These are phyloP conservation scores for Conticribra weissflogii DNA, from an alignment of 108 stramenopile genomes.

Conservation along the genomic window DNA sequence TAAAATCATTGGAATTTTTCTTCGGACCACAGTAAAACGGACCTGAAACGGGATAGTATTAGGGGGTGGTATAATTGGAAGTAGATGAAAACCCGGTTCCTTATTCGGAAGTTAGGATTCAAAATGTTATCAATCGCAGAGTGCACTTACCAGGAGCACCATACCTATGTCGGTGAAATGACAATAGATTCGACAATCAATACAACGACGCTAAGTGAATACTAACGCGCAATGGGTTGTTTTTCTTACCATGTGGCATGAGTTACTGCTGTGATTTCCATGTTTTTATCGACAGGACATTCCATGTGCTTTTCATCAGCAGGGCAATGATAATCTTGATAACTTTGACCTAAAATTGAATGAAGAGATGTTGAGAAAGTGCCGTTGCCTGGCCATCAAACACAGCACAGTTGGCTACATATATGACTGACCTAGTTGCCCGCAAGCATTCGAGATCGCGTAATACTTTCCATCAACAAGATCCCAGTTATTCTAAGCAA, in stretches of 20 bases:
- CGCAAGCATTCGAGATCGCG: neutral
- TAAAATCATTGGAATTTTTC: constrained; percentile 2
- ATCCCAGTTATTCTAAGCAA: constrained; percentile 44
- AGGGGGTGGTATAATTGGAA: neutral
- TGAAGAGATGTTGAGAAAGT: neutral
- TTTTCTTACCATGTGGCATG: constrained; percentile 48
- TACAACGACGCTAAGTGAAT: neutral
- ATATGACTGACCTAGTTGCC: neutral
- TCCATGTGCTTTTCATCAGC: constrained; percentile 46
- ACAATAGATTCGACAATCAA: neutral
- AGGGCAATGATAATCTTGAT: constrained; percentile 51
- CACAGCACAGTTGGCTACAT: no score
- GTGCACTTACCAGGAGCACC: constrained; percentile 11
- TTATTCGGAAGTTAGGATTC: neutral
- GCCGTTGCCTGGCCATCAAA: no score
- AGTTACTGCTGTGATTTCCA: constrained; percentile 44
- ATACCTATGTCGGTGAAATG: constrained; percentile 6
- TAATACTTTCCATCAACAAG: constrained; percentile 33
- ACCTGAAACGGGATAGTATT: neutral
- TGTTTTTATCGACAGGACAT: constrained; percentile 40
- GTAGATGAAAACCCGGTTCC: neutral
- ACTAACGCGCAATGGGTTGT: neutral
- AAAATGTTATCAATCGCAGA: neutral
- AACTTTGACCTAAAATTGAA: constrained; percentile 37
- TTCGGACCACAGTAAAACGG: constrained; percentile 47